Base-by-base conservation (phyloP, 495 filamentous ascomycete species). In the Penicillium goetzii region DNA sequence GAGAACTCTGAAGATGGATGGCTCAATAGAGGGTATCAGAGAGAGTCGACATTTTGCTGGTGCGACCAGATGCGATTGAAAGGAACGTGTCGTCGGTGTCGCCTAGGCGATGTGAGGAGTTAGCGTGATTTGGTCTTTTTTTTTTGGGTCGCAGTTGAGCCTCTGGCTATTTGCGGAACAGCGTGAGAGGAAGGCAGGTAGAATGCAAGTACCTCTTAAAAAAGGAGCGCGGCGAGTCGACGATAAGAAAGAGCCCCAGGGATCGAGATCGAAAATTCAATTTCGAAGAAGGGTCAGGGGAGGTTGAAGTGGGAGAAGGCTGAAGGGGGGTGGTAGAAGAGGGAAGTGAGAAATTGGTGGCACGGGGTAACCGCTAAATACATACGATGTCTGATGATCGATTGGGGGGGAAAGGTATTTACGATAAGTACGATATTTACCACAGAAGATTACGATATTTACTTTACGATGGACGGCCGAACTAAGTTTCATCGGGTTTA, bases 1-100 rank as follows among this genome's bases (percentile, higher is more conserved):
- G 68, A 70, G 74, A 74, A 76, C 66, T 73, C 67, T 75, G 70
- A 75, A 76, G 73, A 70, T 68, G 66, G 68, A 65, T 72, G 68
- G 69, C 74, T 81, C 72, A 79, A 59, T 68, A 76, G 69, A 64
- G 65, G 68, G 56, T 71, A 41, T 65, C 66, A 74, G 68, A 60
- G 57, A 67, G 60, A 62, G 68, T 71, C 72, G 78, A 77, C 79
- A 81, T 81, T 66, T 76, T 80, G 79, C 67, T 75, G 69, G 65
- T 61, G 59, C 56, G 63, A 74, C 72, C 68, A 47, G 52, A 64
- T 61, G 59, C 30, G 43, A 63, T 52, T 40, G 52, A 30, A 58
- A 64, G 56, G 62, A 72, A 67, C 56, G 67, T 70, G 72, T 77
- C 69, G 69, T 73, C 74, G 25, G 14, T 70, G 72, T 77, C 74